Evolutionary conservation across 768 basidiomycete species (phyloP).

Genomic region (Rhizopogon salebrosus): DNA sequence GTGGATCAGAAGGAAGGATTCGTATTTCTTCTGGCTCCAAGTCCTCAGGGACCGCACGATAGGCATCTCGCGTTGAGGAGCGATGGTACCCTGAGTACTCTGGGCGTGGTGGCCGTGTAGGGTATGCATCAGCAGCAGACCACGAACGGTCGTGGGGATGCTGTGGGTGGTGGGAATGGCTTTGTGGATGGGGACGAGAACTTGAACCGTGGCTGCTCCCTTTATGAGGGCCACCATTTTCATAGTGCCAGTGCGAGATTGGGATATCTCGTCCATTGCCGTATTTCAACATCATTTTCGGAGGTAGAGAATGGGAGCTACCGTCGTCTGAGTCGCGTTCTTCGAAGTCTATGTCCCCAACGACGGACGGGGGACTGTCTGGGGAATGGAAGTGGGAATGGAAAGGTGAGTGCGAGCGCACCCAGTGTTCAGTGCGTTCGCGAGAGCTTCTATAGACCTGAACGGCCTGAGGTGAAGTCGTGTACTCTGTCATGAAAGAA

Average conservation of each 20-base stretch:
- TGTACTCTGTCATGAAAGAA: conserved; percentile 57
- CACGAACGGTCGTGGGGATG: conserved; percentile 33
- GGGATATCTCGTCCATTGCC: conserved; percentile 62
- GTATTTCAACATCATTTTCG: conserved; percentile 69
- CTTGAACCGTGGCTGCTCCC: conserved; percentile 21
- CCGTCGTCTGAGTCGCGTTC: conserved; percentile 35
- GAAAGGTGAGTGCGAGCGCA: conserved; percentile 37
- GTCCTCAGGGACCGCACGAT: conserved; percentile 18
- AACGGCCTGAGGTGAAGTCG: conserved; percentile 51
- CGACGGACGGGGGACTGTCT: conserved; percentile 46
- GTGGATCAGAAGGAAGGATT: conserved; percentile 48
- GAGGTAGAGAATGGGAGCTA: conserved; percentile 48
- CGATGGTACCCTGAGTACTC: conserved; percentile 11
- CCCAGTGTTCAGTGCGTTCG: conserved; percentile 64
- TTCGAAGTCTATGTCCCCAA: conserved; percentile 35
- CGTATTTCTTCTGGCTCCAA: conserved; percentile 57
- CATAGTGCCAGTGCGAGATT: conserved; percentile 43
- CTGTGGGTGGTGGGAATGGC: conserved; percentile 27
- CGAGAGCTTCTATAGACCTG: conserved; percentile 54
- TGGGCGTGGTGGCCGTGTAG: conserved; percentile 26
- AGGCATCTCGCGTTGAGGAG: conserved; percentile 11
- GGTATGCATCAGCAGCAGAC: conserved; percentile 28
- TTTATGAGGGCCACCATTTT: conserved; percentile 12
- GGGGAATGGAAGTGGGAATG: conserved; percentile 47
- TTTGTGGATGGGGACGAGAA: conserved; percentile 17